Percentiles rank a stretch among this genome's conserved stretches.
phyloP scores from a whole-genome alignment of 768 basidiomycete genomes.

The Russula sp. region DNA sequence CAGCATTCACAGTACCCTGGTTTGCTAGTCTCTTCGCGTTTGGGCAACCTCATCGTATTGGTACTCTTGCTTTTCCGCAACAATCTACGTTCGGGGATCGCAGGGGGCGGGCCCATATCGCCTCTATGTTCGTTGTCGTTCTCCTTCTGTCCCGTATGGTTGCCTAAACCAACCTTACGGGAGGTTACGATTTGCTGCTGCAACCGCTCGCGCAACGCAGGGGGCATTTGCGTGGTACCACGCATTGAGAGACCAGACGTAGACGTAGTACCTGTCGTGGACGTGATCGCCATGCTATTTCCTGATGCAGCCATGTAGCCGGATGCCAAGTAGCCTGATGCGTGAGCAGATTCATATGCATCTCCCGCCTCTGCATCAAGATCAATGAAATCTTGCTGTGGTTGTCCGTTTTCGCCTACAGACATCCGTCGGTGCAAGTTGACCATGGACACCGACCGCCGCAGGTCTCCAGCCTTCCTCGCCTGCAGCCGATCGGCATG shows the following conservation, averaged over 20 bases:
- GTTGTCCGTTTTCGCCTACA: constrained; percentile 33
- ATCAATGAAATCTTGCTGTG: constrained; percentile 38
- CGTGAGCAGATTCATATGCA: constrained; percentile 48
- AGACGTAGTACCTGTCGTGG: constrained; percentile 83
- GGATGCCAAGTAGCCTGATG: constrained; percentile 66
- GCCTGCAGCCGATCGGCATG: constrained; percentile 27
- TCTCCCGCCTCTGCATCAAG: constrained; percentile 37
- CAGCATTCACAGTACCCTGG: constrained; percentile 99
- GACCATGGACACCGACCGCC: constrained; percentile 70
- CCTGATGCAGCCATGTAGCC: constrained; percentile 88
- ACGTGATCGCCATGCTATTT: constrained; percentile 90
- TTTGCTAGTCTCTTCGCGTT: constrained; percentile 80
- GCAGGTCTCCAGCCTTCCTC: constrained; percentile 49
- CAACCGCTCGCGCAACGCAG: constrained; percentile 48
- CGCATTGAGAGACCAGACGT: constrained; percentile 43
- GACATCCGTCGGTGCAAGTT: constrained; percentile 58
- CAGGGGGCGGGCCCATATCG: constrained; percentile 62
- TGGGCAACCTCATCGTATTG: constrained; percentile 66
- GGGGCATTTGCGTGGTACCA: constrained; percentile 42
- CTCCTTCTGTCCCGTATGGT: constrained; percentile 29
- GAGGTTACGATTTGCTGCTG: constrained; percentile 66
- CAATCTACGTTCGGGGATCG: constrained; percentile 46
- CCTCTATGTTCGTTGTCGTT: constrained; percentile 34
- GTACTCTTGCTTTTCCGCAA: constrained; percentile 78
- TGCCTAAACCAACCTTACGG: constrained; percentile 40